Conservation (phyloP, 768 basidiomycete species). For the Exsudoporus frostii region DNA sequence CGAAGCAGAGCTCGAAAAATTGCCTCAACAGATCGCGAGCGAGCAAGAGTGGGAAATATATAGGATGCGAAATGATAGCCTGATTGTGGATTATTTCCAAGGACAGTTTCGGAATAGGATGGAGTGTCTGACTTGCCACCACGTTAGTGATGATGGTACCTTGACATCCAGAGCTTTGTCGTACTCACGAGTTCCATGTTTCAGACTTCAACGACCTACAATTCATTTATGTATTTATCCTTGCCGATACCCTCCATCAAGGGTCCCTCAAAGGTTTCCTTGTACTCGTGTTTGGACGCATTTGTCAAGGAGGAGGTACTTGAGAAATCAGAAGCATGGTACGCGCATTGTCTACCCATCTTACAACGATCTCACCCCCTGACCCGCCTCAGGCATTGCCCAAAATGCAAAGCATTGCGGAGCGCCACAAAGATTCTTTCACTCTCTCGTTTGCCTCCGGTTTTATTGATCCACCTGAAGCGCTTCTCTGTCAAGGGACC, state of each 20-base stretch:
- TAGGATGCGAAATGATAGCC: slow-evolving; percentile 83
- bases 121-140: slow-evolving; percentile 86
- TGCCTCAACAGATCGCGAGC: slow-evolving; percentile 85
- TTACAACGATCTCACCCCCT: background rate
- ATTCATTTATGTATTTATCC: slow-evolving; percentile 92
- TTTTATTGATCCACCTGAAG: slow-evolving; percentile 89
- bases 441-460: slow-evolving; percentile 88
- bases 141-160: slow-evolving; percentile 46
- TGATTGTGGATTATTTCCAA: slow-evolving; percentile 97
- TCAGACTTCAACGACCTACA: slow-evolving; percentile 96
- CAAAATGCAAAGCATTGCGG: slow-evolving; percentile 86
- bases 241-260: slow-evolving; percentile 77
- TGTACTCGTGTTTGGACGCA: slow-evolving; percentile 81
- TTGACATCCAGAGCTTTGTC: slow-evolving; percentile 1
- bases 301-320: slow-evolving; percentile 90
- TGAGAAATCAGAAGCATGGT: slow-evolving; percentile 95
- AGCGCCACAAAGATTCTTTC: slow-evolving; percentile 85
- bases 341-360: slow-evolving; percentile 17
- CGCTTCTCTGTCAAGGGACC: slow-evolving; percentile 88
- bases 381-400: slow-evolving; percentile 75
- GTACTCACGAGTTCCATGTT: slow-evolving; percentile 9
- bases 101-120: slow-evolving; percentile 92
- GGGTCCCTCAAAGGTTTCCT: slow-evolving; percentile 54
- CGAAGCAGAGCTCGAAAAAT: slow-evolving; percentile 83
- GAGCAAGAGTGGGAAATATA: slow-evolving; percentile 93